These are phyloP conservation scores for Sambucus nigra DNA, from an alignment of 129 eudicot genomes.

Conservation along the genomic window DNA sequence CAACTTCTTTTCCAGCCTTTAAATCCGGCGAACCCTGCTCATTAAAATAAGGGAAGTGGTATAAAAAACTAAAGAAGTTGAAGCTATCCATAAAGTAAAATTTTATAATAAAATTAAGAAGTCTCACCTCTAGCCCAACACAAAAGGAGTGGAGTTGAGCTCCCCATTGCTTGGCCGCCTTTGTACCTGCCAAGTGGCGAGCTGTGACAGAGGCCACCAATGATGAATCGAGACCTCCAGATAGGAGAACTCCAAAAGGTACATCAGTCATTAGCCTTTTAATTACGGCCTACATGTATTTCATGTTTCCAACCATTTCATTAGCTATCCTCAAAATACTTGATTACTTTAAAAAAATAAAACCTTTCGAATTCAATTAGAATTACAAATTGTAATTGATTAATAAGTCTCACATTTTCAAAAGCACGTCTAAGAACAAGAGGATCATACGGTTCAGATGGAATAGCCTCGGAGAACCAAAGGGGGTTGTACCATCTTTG, in stretches of 20 bases:
- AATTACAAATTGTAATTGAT: background rate
- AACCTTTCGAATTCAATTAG: background rate
- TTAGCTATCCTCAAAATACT: background rate
- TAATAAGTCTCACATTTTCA: constrained; percentile 47
- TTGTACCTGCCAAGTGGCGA: constrained; percentile 69
- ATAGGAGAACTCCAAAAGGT: constrained; percentile 83
- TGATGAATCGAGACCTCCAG: constrained; percentile 93
- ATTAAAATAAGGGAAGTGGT: background rate
- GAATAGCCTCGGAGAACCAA: constrained; percentile 81
- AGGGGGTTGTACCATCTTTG: constrained; percentile 85
- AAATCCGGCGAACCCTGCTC: constrained; percentile 17
- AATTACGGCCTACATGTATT: background rate
- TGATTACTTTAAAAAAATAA: background rate
- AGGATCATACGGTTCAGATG: constrained; percentile 79
- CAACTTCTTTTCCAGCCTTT: constrained; percentile 55
- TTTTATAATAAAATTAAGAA: background rate
- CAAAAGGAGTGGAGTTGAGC: constrained; percentile 89
- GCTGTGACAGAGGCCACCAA: constrained; percentile 76
- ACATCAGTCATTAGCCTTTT: constrained; percentile 95
- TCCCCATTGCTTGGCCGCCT: constrained; percentile 89
- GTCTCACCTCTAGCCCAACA: constrained; percentile 17
- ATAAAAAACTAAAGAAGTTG: background rate
- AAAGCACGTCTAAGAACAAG: constrained; percentile 63
- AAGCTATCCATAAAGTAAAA: background rate
- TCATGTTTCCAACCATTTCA: background rate